phyloP scores from a whole-genome alignment of 2,329 filamentous ascomycete species.

The Cladophialophora carrionii region DNA sequence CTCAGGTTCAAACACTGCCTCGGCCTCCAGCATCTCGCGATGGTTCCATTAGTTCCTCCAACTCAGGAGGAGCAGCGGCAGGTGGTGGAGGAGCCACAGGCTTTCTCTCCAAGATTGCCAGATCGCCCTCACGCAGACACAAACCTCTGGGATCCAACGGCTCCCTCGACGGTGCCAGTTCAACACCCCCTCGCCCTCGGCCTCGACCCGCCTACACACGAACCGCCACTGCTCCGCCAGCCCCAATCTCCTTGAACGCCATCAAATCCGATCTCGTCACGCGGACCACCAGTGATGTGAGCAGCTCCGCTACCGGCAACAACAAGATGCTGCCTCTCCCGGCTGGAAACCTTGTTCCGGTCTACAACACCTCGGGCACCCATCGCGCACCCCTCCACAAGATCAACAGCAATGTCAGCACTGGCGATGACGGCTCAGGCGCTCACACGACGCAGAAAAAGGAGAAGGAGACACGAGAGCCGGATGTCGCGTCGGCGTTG shows the following conservation, averaged over 20 bases:
- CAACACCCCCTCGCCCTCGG: conserved; percentile 28
- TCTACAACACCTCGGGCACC: conserved; percentile 8
- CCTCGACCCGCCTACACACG: conserved; percentile 28
- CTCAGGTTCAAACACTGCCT: conserved; percentile 10
- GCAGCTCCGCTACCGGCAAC: conserved; percentile 7
- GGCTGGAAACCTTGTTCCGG: conserved; percentile 9
- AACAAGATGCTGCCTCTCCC: conserved; percentile 30
- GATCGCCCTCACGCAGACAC: conserved; percentile 37
- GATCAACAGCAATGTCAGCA: conserved; percentile 20
- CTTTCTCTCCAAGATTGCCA: conserved; percentile 37
- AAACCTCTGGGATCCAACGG: conserved; percentile 34
- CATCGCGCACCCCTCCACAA: conserved; percentile 23
- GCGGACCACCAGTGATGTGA: conserved; percentile 33
- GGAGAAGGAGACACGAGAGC: conserved; percentile 13
- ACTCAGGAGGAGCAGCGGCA: conserved; percentile 24
- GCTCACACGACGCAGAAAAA: conserved; percentile 7
- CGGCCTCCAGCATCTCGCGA: conserved; percentile 23
- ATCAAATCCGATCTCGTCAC: conserved; percentile 26
- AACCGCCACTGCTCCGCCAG: conserved; percentile 31
- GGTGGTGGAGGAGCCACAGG: conserved; percentile 19
- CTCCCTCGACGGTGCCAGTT: conserved; percentile 31
- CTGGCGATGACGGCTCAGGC: conserved; percentile 8
- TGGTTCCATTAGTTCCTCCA: conserved; percentile 29
- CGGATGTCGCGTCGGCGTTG: conserved; percentile 25
- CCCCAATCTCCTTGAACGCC: conserved; percentile 22